Percentiles rank a stretch among this genome's conserved stretches.
phyloP scores from a whole-genome alignment of 1,284 basidiomycete species.

The Trametes versicolor region DNA sequence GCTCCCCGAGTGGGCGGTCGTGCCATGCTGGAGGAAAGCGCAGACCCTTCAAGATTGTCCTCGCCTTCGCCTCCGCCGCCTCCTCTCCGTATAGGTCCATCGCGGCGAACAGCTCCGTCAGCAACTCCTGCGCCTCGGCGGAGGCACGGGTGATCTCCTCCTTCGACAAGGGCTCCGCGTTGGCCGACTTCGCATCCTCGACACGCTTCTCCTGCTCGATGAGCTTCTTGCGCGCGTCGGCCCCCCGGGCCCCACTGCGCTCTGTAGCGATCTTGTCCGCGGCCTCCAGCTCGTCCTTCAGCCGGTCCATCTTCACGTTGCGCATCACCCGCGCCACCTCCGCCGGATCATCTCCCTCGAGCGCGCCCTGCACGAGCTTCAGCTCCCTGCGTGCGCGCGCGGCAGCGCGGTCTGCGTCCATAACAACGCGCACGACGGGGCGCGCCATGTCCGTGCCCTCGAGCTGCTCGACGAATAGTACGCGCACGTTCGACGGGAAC shows the following conservation, averaged over 20 bases:
- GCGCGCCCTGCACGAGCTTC: conserved; percentile 29
- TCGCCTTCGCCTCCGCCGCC: conserved; percentile 65
- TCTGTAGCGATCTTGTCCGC: conserved; percentile 64
- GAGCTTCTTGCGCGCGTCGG: conserved; percentile 58
- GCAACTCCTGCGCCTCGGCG: conserved; percentile 31
- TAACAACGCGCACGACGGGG: conserved; percentile 30
- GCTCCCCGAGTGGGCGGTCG: conserved; percentile 53
- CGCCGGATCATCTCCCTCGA: conserved; percentile 31
- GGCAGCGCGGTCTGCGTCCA: conserved; percentile 30
- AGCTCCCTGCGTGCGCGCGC: conserved; percentile 30
- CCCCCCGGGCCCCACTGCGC: conserved; percentile 65
- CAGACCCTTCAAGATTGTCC: conserved; percentile 68
- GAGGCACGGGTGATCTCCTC: conserved; percentile 34
- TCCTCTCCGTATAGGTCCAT: conserved; percentile 33
- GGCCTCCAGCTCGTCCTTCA: conserved; percentile 52
- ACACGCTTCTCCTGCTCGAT: conserved; percentile 60
- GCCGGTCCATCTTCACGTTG: conserved; percentile 38
- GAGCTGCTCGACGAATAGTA: conserved; percentile 35
- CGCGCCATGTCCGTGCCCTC: conserved; percentile 33
- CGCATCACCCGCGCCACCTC: conserved; percentile 34
- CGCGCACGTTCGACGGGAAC: conserved; percentile 34
- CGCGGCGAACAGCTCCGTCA: conserved; percentile 30
- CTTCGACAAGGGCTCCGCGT: conserved; percentile 18
- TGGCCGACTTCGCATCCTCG: conserved; percentile 36
- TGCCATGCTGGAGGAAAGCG: conserved; percentile 67